Evolutionary conservation across 495 filamentous ascomycete species (phyloP).

Genomic region (Pseudoneurospora amorphoporcata): DNA sequence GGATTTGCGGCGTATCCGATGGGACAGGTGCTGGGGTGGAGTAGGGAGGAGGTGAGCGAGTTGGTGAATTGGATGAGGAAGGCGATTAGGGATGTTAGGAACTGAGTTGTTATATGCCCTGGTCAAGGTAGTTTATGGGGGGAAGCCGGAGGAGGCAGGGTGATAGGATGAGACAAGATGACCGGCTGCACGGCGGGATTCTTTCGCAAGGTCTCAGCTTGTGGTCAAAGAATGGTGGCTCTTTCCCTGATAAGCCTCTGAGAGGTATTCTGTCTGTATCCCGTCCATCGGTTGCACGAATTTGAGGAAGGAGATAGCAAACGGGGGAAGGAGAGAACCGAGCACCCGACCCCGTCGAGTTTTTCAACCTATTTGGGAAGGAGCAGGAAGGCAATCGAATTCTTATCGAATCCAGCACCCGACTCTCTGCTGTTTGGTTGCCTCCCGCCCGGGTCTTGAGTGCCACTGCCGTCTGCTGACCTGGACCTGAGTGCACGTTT

Average conservation of each 20-base stretch:
- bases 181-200: not conserved
- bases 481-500: not conserved
- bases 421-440: not conserved
- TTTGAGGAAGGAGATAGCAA: not conserved
- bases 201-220: too few species aligned
- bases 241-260: not conserved
- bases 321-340: not conserved
- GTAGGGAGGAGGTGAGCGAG: not conserved
- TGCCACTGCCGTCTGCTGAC: not conserved
- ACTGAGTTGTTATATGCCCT: not conserved
- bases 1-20: slow-evolving; percentile 4
- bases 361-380: not conserved
- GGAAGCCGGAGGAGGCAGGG: slow-evolving; percentile 6
- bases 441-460: not conserved
- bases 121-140: slow-evolving; percentile 7
- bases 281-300: too few species aligned
- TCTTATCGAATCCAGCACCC: not conserved
- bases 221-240: not conserved
- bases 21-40: slow-evolving; percentile 3
- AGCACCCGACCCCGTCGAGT: too few species aligned
- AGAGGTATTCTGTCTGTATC: not conserved
- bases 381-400: not conserved
- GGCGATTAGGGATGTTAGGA: not conserved
- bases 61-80: not conserved
- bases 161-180: not conserved